Evolutionary conservation across 2,329 filamentous ascomycete genomes (phyloP), one percentile per base, ranked within the genome.

Genomic region (Trichoderma guizhouense): DNA sequence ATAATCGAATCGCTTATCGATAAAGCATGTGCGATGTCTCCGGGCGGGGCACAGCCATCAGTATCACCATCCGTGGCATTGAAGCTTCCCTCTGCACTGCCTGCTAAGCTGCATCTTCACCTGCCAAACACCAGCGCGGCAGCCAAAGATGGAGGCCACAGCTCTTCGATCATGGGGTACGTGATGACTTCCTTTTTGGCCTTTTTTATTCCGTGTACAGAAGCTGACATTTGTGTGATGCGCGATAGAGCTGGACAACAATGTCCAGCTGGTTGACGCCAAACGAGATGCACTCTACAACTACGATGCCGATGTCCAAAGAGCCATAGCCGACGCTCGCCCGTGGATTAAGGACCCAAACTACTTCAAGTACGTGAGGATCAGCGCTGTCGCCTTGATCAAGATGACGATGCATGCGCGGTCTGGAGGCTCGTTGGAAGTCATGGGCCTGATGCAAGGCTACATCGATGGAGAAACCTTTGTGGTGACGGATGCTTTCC

Each of bases 341-440:
- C 94, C 95, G 73, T 98, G 96, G 96, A 85, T 84, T 64, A 85
- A 85, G 61, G 91, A 98, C 79, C 91, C 92, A 0, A 88, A 94
- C 81, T 91, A 98, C 86, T 99, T 98, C 88, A 97, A 95, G 81
- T 88, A 92, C 69, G 94, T 98, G 61, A 93, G 95, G 78, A 95
- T 99, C 82, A 97, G 93, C 67, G 94, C 96, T 72, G 91, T 97
- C 14, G 96, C 96, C 6, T 89, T 99, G 72, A 89, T 98, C 76
- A 99, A 99, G 84, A 99, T 99, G 96, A 94, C 97, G 75, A 98
- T 98, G 93, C 96, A 99, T 81, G 96, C 96, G 11, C 93, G 96
- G n/a, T 95, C 94, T 0, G 96, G 96, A 75, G 95, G 96, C 71
- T 90, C 89, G 32, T 88, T 98, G 75, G 96, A 99, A 84, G 89